Percentiles rank a stretch among this genome's conserved stretches.
Conservation (phyloP, 2,329 filamentous ascomycete species). For the Arthrobotrys conoides region DNA sequence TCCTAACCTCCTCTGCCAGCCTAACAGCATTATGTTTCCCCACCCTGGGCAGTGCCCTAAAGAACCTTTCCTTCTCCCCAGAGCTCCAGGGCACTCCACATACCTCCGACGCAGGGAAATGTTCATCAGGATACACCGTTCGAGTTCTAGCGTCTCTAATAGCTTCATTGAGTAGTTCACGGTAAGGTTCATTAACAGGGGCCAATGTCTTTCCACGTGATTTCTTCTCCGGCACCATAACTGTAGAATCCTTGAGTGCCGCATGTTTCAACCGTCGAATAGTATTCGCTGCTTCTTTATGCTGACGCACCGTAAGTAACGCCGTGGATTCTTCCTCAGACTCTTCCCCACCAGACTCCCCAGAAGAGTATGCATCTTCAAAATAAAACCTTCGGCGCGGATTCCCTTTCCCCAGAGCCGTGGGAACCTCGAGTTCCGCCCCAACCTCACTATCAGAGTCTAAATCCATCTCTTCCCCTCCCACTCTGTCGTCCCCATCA, state of each 20-base stretch:
- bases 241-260: not conserved
- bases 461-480: conserved; percentile 20
- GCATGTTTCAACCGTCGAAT: conserved; percentile 37
- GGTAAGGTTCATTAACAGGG: conserved; percentile 49
- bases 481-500: not conserved
- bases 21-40: conserved; percentile 44
- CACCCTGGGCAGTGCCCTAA: conserved; percentile 46
- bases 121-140: conserved; percentile 46
- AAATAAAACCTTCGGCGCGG: conserved; percentile 47
- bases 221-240: conserved; percentile 14
- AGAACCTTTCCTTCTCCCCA: conserved; percentile 49
- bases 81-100: conserved; percentile 36
- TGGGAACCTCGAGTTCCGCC: conserved; percentile 12
- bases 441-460: conserved; percentile 10
- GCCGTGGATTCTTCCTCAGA: conserved; percentile 41
- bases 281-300: conserved; percentile 42
- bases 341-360: conserved; percentile 21
- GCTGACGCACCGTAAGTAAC: conserved; percentile 33
- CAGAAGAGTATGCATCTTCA: conserved; percentile 43
- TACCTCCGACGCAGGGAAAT: conserved; percentile 25
- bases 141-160: conserved; percentile 53
- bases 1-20: conserved; percentile 37
- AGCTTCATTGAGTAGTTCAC: conserved; percentile 49
- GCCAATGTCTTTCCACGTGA: conserved; percentile 33
- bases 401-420: not conserved